Base-by-base conservation (phyloP, 805 yeast species). In the Jamesozyma spencerorum region DNA sequence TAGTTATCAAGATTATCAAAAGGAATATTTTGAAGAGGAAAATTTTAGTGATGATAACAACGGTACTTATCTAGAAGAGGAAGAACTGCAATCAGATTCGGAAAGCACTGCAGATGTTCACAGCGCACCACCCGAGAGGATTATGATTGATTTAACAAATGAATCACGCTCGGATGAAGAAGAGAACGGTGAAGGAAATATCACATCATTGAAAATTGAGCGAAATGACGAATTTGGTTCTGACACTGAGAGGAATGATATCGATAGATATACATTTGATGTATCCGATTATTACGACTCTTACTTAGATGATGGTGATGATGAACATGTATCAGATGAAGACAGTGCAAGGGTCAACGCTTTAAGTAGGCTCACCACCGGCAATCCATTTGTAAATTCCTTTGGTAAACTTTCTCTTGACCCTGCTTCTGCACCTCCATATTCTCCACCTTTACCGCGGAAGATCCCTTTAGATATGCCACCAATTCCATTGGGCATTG, bases 301-400 rank as follows among this genome's bases (percentile, higher is more conserved):
- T 15, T 31, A 15, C 38, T 20, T 47, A 26, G 52, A 48, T 32
- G 32, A 42, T 13, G 46, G 45, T 15, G 53, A 48, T 7, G 18
- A 13, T 3, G 51, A 50, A 14, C 18, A 40, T n/a, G 46, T 40
- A 24, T 45, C 50, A 34, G 38, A 28, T 28, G 18, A 13, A 4
- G 50, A 50, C n/a, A 20, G 39, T 15, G 46, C 42, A 24, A 47
- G 51, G 33, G 38, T 41, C 17, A 43, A 39, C 38, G 43, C 54
- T 1, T 37, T 50, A 17, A 45, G 49, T 30, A 39, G 36, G 26
- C 31, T 49, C 11, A 47, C 26, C 26, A 18, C 44, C 18, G 49
- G 48, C 10, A 15, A 33, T 17, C n/a, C 22, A 10, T 18, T n/a
- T 5, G 11, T 26, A 12, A 17, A 27, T 3, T 18, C 36, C 12